Evolutionary conservation across 2,329 filamentous ascomycete species (phyloP).

Genomic region (Trichoderma semiorbis): DNA sequence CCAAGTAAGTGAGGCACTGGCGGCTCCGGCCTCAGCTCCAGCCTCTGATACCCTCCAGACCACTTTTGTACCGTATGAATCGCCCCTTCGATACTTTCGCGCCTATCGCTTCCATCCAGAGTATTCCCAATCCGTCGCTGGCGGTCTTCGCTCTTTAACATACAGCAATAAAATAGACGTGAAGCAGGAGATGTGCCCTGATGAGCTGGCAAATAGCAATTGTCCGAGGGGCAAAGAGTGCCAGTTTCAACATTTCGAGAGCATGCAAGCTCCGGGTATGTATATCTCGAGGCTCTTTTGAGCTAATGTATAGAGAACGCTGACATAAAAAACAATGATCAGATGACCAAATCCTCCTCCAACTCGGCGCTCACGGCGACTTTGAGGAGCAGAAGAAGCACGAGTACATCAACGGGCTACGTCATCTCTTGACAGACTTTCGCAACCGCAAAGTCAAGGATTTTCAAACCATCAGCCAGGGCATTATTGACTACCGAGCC

Average conservation of each 20-base stretch:
- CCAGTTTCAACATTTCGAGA: conserved; percentile 70
- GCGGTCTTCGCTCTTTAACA: conserved; percentile 83
- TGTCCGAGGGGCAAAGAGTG: conserved; percentile 72
- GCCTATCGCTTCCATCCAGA: conserved; percentile 86
- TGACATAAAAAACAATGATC: conserved; percentile 39
- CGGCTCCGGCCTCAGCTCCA: background rate
- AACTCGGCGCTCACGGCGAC: conserved; percentile 64
- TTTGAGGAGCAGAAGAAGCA: conserved; percentile 59
- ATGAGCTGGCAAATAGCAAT: conserved; percentile 64
- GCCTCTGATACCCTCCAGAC: conserved; percentile 19
- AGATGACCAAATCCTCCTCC: conserved; percentile 73
- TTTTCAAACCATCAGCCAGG: conserved; percentile 62
- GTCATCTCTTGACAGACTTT: conserved; percentile 57
- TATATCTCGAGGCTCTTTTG: conserved; percentile 21
- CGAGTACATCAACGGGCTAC: conserved; percentile 61
- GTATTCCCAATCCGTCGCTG: conserved; percentile 65
- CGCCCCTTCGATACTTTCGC: conserved; percentile 77
- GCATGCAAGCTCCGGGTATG: conserved; percentile 39
- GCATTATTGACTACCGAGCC: conserved; percentile 64
- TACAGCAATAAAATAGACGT: conserved; percentile 89
- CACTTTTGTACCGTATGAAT: conserved; percentile 65
- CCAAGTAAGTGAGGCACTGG: conserved; percentile 3
- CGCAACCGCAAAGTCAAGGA: conserved; percentile 59
- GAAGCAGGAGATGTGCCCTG: conserved; percentile 69
- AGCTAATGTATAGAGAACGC: conserved; percentile 39